phyloP scores from a whole-genome alignment of 352 stramenopile genomes.

The Pythium brassicae region DNA sequence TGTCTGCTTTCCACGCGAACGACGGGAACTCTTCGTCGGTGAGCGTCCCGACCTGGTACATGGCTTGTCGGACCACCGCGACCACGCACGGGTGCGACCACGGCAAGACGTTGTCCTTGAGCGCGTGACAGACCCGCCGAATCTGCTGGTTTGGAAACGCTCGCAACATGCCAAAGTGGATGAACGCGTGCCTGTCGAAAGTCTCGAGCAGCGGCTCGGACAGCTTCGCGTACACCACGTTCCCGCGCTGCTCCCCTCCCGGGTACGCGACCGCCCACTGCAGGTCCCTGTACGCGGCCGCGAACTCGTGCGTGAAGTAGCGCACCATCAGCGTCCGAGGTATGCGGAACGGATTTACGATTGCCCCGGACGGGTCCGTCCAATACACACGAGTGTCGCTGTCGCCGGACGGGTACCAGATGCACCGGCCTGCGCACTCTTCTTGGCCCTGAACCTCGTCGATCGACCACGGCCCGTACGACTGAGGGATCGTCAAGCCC shows the following conservation, averaged over 20 bases:
- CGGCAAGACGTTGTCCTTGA: constrained; percentile 35
- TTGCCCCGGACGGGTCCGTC: constrained; percentile 13
- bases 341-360: constrained; percentile 40
- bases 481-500: background rate
- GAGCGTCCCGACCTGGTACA: constrained; percentile 45
- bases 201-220: constrained; percentile 8
- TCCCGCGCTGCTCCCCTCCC: constrained; percentile 28
- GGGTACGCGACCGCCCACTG: constrained; percentile 51
- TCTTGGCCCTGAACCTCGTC: constrained; percentile 16
- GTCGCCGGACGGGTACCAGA: constrained; percentile 31
- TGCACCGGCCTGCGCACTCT: constrained; percentile 19
- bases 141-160: constrained; percentile 47
- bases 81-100: constrained; percentile 34
- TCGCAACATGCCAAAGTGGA: constrained; percentile 32
- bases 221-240: constrained; percentile 40
- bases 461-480: constrained; percentile 11
- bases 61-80: constrained; percentile 33
- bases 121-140: constrained; percentile 33
- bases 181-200: constrained; percentile 24
- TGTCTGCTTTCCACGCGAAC: constrained; percentile 37
- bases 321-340: constrained; percentile 12
- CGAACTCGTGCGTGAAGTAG: constrained; percentile 32
- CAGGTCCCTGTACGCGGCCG: constrained; percentile 10
- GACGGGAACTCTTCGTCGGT: constrained; percentile 20
- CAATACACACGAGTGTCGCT: constrained; percentile 21